Conservation (phyloP, 2,329 filamentous ascomycete genomes). For the Colletotrichum siamense region DNA sequence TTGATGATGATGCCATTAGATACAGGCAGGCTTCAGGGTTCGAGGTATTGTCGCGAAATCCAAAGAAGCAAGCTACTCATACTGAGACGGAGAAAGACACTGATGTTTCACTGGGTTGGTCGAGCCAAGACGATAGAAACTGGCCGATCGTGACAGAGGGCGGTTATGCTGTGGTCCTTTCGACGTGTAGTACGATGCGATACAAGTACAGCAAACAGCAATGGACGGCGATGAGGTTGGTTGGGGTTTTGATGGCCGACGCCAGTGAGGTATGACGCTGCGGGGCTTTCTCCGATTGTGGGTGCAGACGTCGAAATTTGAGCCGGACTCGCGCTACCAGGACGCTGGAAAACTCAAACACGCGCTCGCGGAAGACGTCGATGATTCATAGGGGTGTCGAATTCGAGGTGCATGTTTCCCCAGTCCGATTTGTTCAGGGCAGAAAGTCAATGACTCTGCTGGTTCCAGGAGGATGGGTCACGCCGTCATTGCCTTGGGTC, state of each 20-base stretch:
- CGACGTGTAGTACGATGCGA: not conserved
- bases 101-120: not conserved
- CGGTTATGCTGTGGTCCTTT: not conserved
- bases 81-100: not conserved
- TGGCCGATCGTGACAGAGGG: not conserved
- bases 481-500: not conserved
- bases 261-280: not conserved
- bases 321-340: not conserved
- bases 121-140: not conserved
- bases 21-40: not conserved
- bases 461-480: not conserved
- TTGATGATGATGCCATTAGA: conserved; percentile 9
- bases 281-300: not conserved
- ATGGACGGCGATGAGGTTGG: not conserved
- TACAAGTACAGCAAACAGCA: not conserved
- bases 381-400: conserved; percentile 5
- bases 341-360: not conserved
- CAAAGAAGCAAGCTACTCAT: conserved; percentile 10
- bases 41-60: conserved; percentile 15
- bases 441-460: not conserved
- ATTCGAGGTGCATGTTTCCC: not conserved
- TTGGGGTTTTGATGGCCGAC: not conserved
- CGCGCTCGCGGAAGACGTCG: not conserved
- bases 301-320: not conserved
- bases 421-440: not conserved